Conservation (phyloP, 2,329 filamentous ascomycete species). For the Emergomyces pasteurianus region DNA sequence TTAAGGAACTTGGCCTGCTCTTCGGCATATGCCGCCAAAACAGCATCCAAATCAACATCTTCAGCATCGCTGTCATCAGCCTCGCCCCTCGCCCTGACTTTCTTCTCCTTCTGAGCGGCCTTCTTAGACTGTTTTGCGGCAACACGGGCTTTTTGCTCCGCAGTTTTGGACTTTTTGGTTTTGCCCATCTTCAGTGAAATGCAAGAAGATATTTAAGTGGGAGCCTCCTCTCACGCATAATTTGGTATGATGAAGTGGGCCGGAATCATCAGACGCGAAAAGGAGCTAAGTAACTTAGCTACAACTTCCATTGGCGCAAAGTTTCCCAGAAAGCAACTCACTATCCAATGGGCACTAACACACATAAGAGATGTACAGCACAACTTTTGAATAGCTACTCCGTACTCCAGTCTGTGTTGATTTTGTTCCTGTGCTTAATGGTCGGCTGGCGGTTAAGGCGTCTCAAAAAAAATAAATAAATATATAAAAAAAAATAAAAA, state of each 20-base stretch:
- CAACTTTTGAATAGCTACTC: neutral
- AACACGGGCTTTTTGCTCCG: conserved; percentile 45
- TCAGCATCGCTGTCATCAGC: conserved; percentile 79
- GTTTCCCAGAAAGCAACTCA: neutral
- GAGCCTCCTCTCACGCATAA: neutral
- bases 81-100: conserved; percentile 53
- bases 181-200: conserved; percentile 32
- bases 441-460: neutral
- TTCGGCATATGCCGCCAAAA: conserved; percentile 84
- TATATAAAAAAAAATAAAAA: too few species aligned
- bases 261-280: too few species aligned
- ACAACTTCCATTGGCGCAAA: neutral
- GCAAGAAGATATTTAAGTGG: neutral
- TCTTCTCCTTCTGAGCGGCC: conserved; percentile 62
- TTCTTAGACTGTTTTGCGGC: conserved; percentile 78
- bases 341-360: too few species aligned
- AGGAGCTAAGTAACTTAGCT: neutral
- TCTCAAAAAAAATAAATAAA: too few species aligned
- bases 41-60: conserved; percentile 83
- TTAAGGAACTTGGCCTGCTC: conserved; percentile 91
- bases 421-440: neutral
- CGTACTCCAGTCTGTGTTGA: neutral
- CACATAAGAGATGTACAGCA: too few species aligned
- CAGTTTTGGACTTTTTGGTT: conserved; percentile 45
- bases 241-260: neutral